phyloP scores from a whole-genome alignment of 2,329 filamentous ascomycete species.

The Penicillium glabrum region DNA sequence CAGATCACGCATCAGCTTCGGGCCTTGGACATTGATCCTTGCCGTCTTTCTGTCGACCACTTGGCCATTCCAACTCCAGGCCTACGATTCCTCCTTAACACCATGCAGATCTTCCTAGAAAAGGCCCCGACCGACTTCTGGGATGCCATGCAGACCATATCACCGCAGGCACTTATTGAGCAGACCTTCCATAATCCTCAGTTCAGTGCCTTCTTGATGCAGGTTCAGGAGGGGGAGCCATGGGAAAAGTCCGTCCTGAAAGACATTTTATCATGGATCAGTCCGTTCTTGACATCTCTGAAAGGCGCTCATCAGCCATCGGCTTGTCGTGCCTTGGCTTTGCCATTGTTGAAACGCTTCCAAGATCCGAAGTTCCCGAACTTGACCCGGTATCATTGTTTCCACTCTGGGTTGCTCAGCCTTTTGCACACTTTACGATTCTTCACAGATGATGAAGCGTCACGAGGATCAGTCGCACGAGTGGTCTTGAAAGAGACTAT shows the following conservation, averaged over 20 bases:
- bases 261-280: slow-evolving; percentile 73
- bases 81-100: slow-evolving; percentile 68
- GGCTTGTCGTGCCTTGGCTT: slow-evolving; percentile 74
- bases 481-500: slow-evolving; percentile 51
- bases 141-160: slow-evolving; percentile 80
- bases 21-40: slow-evolving; percentile 71
- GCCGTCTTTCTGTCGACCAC: slow-evolving; percentile 62
- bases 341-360: slow-evolving; percentile 67
- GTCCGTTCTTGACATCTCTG: slow-evolving; percentile 74
- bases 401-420: slow-evolving; percentile 45
- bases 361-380: slow-evolving; percentile 43
- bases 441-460: slow-evolving; percentile 48
- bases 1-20: slow-evolving; percentile 77
- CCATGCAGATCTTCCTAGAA: slow-evolving; percentile 68
- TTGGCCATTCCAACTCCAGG: slow-evolving; percentile 63
- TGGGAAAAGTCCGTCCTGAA: slow-evolving; percentile 57
- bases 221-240: slow-evolving; percentile 53
- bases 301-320: slow-evolving; percentile 73
- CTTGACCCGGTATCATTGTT: slow-evolving; percentile 47
- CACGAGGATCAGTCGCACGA: slow-evolving; percentile 46
- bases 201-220: slow-evolving; percentile 56
- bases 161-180: slow-evolving; percentile 78
- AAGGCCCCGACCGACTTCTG: slow-evolving; percentile 81
- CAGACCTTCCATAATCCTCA: slow-evolving; percentile 74
- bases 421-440: slow-evolving; percentile 48